phyloP scores from a whole-genome alignment of 176 grass and related monocot genomes.

The Pontederia crassipes region DNA sequence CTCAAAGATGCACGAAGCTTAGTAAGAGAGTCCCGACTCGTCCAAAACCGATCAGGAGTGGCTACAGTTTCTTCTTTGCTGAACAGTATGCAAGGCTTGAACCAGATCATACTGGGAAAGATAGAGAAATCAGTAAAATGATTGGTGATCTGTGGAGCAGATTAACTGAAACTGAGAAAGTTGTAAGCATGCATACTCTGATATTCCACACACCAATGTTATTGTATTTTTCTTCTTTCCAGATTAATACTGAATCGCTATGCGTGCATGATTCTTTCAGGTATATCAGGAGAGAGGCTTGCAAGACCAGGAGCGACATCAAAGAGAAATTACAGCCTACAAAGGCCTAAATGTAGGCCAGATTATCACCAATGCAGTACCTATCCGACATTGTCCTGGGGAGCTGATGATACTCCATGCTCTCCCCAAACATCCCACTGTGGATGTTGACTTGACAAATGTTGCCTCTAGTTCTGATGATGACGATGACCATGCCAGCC shows the following conservation, averaged over 20 bases:
- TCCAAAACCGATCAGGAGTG: slow-evolving; percentile 87
- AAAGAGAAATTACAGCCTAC: slow-evolving; percentile 52
- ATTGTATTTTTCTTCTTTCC: slow-evolving; percentile 1
- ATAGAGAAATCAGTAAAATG: slow-evolving; percentile 79
- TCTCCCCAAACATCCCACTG: slow-evolving; percentile 25
- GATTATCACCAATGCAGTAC: slow-evolving; percentile 41
- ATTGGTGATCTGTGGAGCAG: slow-evolving; percentile 75
- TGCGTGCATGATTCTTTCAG: slow-evolving; percentile 25
- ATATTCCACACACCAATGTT: slow-evolving; percentile 6
- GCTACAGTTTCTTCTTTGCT: slow-evolving; percentile 95
- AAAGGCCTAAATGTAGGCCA: slow-evolving; percentile 35
- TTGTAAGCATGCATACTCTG: slow-evolving; percentile 39
- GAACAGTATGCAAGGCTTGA: slow-evolving; percentile 85
- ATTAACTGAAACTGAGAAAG: slow-evolving; percentile 66
- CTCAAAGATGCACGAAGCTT: slow-evolving; percentile 47
- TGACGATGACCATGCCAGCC: slow-evolving; percentile 24
- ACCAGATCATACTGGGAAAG: slow-evolving; percentile 55
- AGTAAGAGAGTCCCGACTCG: slow-evolving; percentile 71
- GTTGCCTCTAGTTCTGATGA: slow-evolving; percentile 15
- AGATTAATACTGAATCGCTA: neutral
- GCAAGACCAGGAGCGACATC: slow-evolving; percentile 71
- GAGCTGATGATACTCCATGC: slow-evolving; percentile 41
- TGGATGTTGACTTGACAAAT: slow-evolving; percentile 38
- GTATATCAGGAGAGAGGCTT: slow-evolving; percentile 82
- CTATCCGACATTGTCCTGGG: slow-evolving; percentile 52